phyloP scores from a whole-genome alignment of 2,329 filamentous ascomycete species.

The Fusarium neocosmosporiellum region DNA sequence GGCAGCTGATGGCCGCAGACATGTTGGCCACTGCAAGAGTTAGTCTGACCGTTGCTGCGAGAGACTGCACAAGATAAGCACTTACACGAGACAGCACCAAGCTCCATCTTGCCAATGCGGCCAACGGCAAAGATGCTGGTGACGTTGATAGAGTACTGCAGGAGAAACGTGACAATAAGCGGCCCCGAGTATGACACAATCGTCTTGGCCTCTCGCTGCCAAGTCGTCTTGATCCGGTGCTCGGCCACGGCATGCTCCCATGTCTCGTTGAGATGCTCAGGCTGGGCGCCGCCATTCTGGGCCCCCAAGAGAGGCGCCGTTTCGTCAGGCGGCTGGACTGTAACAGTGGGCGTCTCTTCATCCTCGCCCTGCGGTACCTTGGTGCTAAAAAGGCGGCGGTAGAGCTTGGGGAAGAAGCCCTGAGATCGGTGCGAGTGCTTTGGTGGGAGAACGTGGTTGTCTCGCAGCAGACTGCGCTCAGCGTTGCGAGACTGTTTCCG shows the following conservation, averaged over 20 bases:
- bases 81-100: conserved; percentile 58
- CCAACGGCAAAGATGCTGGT: conserved; percentile 84
- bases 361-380: conserved; percentile 53
- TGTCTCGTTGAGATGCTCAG: conserved; percentile 73
- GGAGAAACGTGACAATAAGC: conserved; percentile 76
- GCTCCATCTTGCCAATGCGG: conserved; percentile 73
- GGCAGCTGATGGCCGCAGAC: conserved; percentile 83
- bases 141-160: conserved; percentile 88
- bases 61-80: neutral
- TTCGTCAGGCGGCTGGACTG: conserved; percentile 53
- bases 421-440: conserved; percentile 59
- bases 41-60: conserved; percentile 7
- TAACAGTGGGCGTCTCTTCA: conserved; percentile 53
- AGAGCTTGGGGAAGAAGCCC: conserved; percentile 56
- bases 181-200: conserved; percentile 77
- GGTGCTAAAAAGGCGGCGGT: conserved; percentile 65
- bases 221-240: conserved; percentile 87
- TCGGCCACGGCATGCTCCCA: conserved; percentile 88
- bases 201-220: conserved; percentile 89
- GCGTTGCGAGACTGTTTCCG: conserved; percentile 66
- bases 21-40: conserved; percentile 65
- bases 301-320: conserved; percentile 54
- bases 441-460: conserved; percentile 73
- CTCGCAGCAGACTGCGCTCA: conserved; percentile 70
- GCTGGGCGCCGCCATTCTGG: conserved; percentile 55